Evolutionary conservation across 192 early-diverging fungal species (phyloP), one percentile per base, ranked within the genome.

Genomic region (Backusella luteola): DNA sequence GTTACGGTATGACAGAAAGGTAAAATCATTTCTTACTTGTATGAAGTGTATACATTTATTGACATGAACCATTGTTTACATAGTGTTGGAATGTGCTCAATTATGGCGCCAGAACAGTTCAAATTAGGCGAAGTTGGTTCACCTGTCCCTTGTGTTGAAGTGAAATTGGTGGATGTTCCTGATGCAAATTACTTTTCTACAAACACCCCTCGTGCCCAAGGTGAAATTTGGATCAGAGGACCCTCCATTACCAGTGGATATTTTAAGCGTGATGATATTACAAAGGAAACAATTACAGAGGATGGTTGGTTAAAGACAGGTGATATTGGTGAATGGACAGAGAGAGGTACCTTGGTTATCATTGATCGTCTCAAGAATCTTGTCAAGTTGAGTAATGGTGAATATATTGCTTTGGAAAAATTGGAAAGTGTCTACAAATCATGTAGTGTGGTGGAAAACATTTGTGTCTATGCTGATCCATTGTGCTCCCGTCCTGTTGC

Each of bases 321-420:
- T 21, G 92, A 92, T 75, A 93, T 94, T 85, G 94, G 87, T 56
- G 88, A 90, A 74, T 90, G 86, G 86, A 86, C 89, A 44, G 83
- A 88, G 7, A 89, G 91, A 73, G 94, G 94, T 6, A 88, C 90
- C 19, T 74, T 96, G 29, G 74, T 80, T 46, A 93, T 96, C 73
- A 94, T 94, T 81, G 94, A 95, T 79, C 82, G 94, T 29, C 85
- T 90, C 79, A 95, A 95, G 86, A 95, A 94, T 75, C 69, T 95
- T 15, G 86, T 95, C 83, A 95, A 94, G 81, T 76, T 93, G 67
- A 81, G 88, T 9, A 87, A 93, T 80, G 94, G 92, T 36, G 94
- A 94, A 73, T 90, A 90, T 71, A 90, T 95, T 76, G 87, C 87
- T 1, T 36, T 88, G 1, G 86, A 87, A n/a, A 87, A 84, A 36